These are phyloP conservation scores for Rhinocladiella mackenziei DNA, from an alignment of 2,329 filamentous ascomycete species.

Conservation along the genomic window DNA sequence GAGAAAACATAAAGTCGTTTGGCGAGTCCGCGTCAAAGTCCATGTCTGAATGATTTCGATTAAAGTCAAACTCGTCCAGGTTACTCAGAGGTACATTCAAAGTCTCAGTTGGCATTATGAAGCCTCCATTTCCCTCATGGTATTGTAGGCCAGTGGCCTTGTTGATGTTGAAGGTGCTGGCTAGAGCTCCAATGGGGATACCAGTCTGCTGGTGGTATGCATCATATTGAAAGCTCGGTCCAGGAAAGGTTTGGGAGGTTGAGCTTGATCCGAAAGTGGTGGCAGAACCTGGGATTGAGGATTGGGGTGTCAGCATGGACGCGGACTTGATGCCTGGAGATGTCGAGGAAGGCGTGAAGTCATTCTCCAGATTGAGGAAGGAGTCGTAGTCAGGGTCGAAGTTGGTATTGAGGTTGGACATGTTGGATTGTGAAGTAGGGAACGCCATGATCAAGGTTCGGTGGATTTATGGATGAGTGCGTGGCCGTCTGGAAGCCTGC, in stretches of 20 bases:
- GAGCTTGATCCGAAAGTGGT: slow-evolving; percentile 38
- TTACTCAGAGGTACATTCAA: slow-evolving; percentile 36
- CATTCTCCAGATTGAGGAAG: slow-evolving; percentile 46
- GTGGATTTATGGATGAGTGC: slow-evolving; percentile 13
- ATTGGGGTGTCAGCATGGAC: slow-evolving; percentile 36
- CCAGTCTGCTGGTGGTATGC: slow-evolving; percentile 95
- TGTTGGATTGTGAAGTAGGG: slow-evolving; percentile 15
- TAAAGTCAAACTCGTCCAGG: slow-evolving; percentile 58
- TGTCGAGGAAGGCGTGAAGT: slow-evolving; percentile 35
- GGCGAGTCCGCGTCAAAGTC: slow-evolving; percentile 66
- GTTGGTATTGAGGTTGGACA: slow-evolving; percentile 32
- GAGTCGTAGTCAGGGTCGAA: slow-evolving; percentile 46
- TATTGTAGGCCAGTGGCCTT: slow-evolving; percentile 48
- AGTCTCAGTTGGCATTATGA: slow-evolving; percentile 41
- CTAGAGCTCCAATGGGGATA: slow-evolving; percentile 77
- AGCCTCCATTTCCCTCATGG: slow-evolving; percentile 36
- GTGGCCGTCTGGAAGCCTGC: slow-evolving; percentile 20
- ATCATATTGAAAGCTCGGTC: slow-evolving; percentile 91
- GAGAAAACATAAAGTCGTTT: slow-evolving; percentile 60
- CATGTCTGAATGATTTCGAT: slow-evolving; percentile 56
- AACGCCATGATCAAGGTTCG: slow-evolving; percentile 7
- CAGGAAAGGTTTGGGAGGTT: slow-evolving; percentile 60
- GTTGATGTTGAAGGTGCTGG: slow-evolving; percentile 74
- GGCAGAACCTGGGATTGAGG: slow-evolving; percentile 38
- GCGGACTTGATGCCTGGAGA: slow-evolving; percentile 34